Evolutionary conservation across 169 alveolate genomes (phyloP).

Genomic region (Perkinsus chesapeaki): DNA sequence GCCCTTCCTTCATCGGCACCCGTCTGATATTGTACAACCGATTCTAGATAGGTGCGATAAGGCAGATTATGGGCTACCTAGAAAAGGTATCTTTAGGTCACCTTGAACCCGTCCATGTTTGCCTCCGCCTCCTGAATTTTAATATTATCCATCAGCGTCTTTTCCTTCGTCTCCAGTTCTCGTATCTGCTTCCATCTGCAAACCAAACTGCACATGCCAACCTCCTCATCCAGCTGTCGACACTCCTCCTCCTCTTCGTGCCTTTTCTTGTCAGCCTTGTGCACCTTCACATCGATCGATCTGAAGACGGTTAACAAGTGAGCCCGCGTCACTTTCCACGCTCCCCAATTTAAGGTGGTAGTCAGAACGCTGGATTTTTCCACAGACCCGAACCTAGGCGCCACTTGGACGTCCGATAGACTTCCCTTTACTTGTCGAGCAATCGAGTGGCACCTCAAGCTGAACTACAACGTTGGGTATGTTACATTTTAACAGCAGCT

Average conservation of each 20-base stretch:
- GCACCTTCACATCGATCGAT: not conserved
- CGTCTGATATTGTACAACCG: not conserved
- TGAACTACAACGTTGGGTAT: no score
- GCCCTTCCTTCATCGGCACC: not conserved
- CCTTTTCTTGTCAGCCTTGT: not conserved
- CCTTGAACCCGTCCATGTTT: not conserved
- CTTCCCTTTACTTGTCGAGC: no score
- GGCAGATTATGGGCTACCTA: not conserved
- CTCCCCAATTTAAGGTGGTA: no score
- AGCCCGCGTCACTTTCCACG: no score
- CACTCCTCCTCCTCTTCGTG: not conserved
- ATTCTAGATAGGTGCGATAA: not conserved
- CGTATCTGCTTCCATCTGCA: not conserved
- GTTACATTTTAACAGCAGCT: no score
- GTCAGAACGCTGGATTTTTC: no score
- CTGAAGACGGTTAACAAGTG: no score
- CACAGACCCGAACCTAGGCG: no score
- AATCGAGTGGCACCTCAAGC: no score
- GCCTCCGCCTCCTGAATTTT: not conserved
- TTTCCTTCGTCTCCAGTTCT: not conserved
- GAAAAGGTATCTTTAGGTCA: not conserved
- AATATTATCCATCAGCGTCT: not conserved
- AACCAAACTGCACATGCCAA: not conserved
- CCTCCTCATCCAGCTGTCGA: not conserved
- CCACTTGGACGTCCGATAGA: no score